Percentiles rank a stretch among this genome's conserved stretches.
phyloP scores from a whole-genome alignment of 805 yeast genomes.

The Cyberlindnera xylosilytica region DNA sequence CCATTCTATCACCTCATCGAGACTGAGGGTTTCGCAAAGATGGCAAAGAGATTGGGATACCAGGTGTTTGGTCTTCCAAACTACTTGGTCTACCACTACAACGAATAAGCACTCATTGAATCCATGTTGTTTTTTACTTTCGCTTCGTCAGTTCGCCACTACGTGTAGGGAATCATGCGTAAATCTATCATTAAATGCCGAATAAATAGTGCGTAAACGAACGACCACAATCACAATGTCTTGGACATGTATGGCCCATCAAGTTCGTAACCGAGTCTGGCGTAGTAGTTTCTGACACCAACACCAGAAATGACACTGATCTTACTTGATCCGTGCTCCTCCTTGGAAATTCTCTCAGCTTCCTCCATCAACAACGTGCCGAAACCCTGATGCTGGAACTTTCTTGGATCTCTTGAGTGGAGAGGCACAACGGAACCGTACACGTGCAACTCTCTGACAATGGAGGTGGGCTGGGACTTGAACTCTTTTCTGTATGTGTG shows the following conservation, averaged over 20 bases:
- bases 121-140: too few species aligned
- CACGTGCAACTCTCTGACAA: slow-evolving; percentile 96
- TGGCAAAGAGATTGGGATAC: slow-evolving; percentile 94
- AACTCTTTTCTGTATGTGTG: slow-evolving; percentile 91
- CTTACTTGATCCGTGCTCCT: slow-evolving; percentile 90
- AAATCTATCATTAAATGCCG: not conserved
- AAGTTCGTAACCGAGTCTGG: slow-evolving; percentile 81
- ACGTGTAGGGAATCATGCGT: not conserved
- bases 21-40: slow-evolving; percentile 97
- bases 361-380: slow-evolving; percentile 98
- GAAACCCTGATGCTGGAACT: slow-evolving; percentile 98
- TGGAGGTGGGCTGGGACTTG: slow-evolving; percentile 77
- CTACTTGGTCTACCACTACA: slow-evolving; percentile 87
- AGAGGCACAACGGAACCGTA: slow-evolving; percentile 97
- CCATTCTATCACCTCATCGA: slow-evolving; percentile 96
- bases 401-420: slow-evolving; percentile 94
- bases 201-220: not conserved
- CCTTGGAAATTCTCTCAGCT: slow-evolving; percentile 92
- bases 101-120: slow-evolving; percentile 53
- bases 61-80: slow-evolving; percentile 91
- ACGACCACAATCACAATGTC: not conserved
- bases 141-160: not conserved
- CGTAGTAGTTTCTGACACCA: slow-evolving; percentile 95
- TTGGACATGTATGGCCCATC: slow-evolving; percentile 99
- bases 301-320: slow-evolving; percentile 95